phyloP scores from a whole-genome alignment of 495 filamentous ascomycete genomes.

The Xanthoparmelia taractica region DNA sequence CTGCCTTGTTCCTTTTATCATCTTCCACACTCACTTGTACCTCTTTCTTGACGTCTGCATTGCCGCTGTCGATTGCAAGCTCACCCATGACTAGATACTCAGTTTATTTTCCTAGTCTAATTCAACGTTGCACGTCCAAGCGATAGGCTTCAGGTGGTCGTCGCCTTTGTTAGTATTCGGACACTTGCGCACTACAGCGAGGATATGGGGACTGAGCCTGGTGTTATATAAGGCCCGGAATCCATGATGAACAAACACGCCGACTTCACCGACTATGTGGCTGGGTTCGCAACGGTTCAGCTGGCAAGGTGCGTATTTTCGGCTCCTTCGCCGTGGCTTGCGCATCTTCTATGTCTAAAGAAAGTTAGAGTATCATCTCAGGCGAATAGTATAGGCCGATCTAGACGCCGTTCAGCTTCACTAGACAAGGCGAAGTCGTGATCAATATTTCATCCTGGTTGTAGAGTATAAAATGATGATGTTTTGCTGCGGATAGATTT shows the following conservation, averaged over 20 bases:
- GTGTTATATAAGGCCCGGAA: too few relatives aligned
- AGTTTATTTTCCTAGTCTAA: background rate
- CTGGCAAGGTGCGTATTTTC: background rate
- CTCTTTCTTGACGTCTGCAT: background rate
- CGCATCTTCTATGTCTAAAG: background rate
- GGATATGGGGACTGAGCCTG: background rate
- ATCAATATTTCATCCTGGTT: too few relatives aligned
- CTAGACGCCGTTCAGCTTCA: background rate
- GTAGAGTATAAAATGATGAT: background rate
- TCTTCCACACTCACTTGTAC: background rate
- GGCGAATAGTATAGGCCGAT: background rate
- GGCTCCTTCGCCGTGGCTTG: background rate
- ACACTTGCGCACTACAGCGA: background rate
- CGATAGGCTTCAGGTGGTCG: background rate
- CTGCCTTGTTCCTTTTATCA: constrained; percentile 5
- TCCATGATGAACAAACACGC: too few relatives aligned
- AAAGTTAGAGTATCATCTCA: background rate
- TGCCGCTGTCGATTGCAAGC: background rate
- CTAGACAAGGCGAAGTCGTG: background rate
- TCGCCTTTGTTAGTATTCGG: background rate
- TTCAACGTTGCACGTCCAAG: too few relatives aligned
- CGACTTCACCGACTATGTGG: background rate
- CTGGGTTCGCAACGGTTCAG: background rate
- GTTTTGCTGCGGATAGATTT: background rate
- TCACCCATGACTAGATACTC: background rate